A percentile compares a stretch with the other conserved stretches of the same genome.
Evolutionary conservation across 2,329 filamentous ascomycete genomes (phyloP).

Genomic region (Orbilia quercus): DNA sequence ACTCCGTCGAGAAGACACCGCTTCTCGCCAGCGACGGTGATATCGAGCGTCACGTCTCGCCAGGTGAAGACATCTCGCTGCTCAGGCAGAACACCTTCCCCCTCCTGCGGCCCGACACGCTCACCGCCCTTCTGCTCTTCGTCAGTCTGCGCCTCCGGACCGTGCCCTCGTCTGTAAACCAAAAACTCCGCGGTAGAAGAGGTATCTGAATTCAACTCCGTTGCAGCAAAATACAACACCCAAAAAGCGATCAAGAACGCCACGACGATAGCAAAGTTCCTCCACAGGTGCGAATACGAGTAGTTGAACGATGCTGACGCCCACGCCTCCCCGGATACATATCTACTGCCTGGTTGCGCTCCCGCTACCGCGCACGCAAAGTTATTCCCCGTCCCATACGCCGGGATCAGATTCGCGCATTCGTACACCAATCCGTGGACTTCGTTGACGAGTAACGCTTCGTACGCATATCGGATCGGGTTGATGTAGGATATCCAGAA

Average conservation of each 20-base stretch:
- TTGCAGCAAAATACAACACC: constrained; percentile 62
- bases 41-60: constrained; percentile 58
- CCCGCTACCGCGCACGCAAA: constrained; percentile 69
- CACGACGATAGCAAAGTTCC: constrained; percentile 69
- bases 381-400: constrained; percentile 60
- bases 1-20: constrained; percentile 57
- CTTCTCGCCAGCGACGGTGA: constrained; percentile 56
- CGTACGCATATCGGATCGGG: constrained; percentile 74
- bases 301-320: constrained; percentile 70
- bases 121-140: constrained; percentile 56
- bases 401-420: constrained; percentile 71
- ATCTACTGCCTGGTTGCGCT: constrained; percentile 67
- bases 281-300: constrained; percentile 71
- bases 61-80: constrained; percentile 58
- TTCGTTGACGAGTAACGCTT: constrained; percentile 72
- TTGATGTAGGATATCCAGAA: constrained; percentile 66
- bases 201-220: constrained; percentile 73
- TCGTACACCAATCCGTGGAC: constrained; percentile 69
- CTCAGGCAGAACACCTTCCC: constrained; percentile 28
- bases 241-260: constrained; percentile 68
- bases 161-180: constrained; percentile 72
- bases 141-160: constrained; percentile 63
- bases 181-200: constrained; percentile 75
- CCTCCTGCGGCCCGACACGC: constrained; percentile 12
- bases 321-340: constrained; percentile 70